These are phyloP conservation scores for Lathyrus sativus DNA, from an alignment of 306 rosid genomes.

Conservation along the genomic window DNA sequence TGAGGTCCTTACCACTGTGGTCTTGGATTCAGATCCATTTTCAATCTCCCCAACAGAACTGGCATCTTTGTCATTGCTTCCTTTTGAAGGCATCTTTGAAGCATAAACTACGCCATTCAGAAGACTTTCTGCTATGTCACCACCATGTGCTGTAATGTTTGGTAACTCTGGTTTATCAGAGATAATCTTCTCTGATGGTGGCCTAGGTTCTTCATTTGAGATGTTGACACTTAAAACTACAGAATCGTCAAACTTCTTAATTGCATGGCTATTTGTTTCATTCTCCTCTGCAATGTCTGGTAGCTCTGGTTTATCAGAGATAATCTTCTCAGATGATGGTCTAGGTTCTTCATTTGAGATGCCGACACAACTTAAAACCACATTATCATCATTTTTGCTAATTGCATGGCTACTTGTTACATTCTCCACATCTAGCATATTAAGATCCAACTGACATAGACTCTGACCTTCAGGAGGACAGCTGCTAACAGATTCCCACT, in stretches of 20 bases:
- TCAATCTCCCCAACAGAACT: slow-evolving; percentile 9
- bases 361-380: slow-evolving; percentile 39
- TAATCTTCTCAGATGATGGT: slow-evolving; percentile 47
- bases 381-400: slow-evolving; percentile 30
- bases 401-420: slow-evolving; percentile 20
- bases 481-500: background rate
- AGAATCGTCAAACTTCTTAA: background rate
- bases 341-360: slow-evolving; percentile 42
- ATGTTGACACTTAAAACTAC: slow-evolving; percentile 36
- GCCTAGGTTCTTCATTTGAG: slow-evolving; percentile 43
- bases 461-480: slow-evolving; percentile 34
- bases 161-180: background rate
- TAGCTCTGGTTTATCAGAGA: background rate
- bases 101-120: slow-evolving; percentile 35
- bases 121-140: slow-evolving; percentile 28
- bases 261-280: too few relatives aligned
- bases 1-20: slow-evolving; percentile 44
- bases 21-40: slow-evolving; percentile 41
- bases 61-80: slow-evolving; percentile 26
- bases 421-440: slow-evolving; percentile 29
- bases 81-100: slow-evolving; percentile 33
- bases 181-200: slow-evolving; percentile 47
- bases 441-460: slow-evolving; percentile 23
- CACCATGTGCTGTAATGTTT: slow-evolving; percentile 34
- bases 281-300: slow-evolving; percentile 24